These are phyloP conservation scores for Brassica nigra DNA, from an alignment of 345 rosid species.

Conservation along the genomic window DNA sequence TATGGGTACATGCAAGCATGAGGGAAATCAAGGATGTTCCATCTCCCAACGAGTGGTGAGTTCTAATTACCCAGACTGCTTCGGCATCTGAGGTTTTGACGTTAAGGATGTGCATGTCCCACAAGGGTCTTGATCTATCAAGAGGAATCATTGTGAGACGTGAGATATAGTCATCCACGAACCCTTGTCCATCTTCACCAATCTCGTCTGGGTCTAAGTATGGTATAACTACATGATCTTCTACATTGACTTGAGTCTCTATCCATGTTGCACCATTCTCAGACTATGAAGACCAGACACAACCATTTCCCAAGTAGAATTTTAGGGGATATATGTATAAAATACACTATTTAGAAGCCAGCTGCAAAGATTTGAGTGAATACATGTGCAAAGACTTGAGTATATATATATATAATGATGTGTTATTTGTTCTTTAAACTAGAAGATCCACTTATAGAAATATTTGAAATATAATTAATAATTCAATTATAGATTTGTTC, in stretches of 20 bases:
- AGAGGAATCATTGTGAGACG: conserved; percentile 53
- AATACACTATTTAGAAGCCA: not conserved
- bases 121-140: conserved; percentile 67
- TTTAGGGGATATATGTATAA: not conserved
- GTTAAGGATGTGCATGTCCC: conserved; percentile 85
- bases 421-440: no score
- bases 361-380: not conserved
- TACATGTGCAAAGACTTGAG: not conserved
- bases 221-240: conserved; percentile 64
- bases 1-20: conserved; percentile 55
- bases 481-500: no score
- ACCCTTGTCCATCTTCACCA: conserved; percentile 51
- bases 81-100: conserved; percentile 69
- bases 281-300: conserved; percentile 1
- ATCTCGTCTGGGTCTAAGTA: conserved; percentile 41
- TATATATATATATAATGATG: no score
- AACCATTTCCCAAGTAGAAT: not conserved
- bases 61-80: conserved; percentile 45
- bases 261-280: conserved; percentile 55
- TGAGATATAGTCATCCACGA: conserved; percentile 65
- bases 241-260: conserved; percentile 49
- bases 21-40: conserved; percentile 60
- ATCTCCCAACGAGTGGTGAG: conserved; percentile 72
- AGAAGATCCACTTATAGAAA: not conserved
- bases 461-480: no score